Conservation (phyloP, 2,329 filamentous ascomycete genomes). For the Arachnopeziza araneosa region DNA sequence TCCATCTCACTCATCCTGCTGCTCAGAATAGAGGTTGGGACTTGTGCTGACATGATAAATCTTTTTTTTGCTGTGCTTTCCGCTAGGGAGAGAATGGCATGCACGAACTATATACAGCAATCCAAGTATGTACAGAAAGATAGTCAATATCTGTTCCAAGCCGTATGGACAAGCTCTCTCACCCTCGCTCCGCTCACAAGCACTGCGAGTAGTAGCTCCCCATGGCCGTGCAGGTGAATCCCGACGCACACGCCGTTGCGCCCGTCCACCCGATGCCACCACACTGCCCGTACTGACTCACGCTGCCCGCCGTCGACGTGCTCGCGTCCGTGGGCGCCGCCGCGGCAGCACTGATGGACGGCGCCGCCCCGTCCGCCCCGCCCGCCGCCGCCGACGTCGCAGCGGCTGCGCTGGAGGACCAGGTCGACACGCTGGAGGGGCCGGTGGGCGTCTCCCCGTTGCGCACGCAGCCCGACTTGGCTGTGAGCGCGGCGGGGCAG, state of each 20-base stretch:
- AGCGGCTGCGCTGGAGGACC: conserved; percentile 5
- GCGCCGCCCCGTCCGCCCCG: background rate
- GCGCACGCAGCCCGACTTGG: conserved; percentile 37
- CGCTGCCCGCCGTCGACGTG: background rate
- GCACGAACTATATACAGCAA: background rate
- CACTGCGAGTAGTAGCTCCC: conserved; percentile 14
- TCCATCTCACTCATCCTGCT: too few species aligned
- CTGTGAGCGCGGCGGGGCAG: conserved; percentile 42
- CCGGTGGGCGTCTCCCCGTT: conserved; percentile 12
- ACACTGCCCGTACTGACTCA: conserved; percentile 10
- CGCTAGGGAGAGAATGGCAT: background rate
- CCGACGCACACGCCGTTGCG: conserved; percentile 4
- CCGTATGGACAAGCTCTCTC: background rate
- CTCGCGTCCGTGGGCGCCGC: background rate
- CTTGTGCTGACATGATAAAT: background rate
- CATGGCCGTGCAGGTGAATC: conserved; percentile 3
- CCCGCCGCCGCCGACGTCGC: background rate
- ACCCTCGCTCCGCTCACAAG: conserved; percentile 1
- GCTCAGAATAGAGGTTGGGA: too few species aligned
- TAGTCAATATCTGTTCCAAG: background rate
- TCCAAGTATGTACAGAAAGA: background rate
- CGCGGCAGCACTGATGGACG: background rate
- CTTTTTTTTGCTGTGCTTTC: background rate
- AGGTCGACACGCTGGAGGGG: conserved; percentile 3
- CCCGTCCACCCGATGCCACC: conserved; percentile 10